phyloP scores from a whole-genome alignment of 1,284 basidiomycete genomes.

The Sporisorium exsertum region DNA sequence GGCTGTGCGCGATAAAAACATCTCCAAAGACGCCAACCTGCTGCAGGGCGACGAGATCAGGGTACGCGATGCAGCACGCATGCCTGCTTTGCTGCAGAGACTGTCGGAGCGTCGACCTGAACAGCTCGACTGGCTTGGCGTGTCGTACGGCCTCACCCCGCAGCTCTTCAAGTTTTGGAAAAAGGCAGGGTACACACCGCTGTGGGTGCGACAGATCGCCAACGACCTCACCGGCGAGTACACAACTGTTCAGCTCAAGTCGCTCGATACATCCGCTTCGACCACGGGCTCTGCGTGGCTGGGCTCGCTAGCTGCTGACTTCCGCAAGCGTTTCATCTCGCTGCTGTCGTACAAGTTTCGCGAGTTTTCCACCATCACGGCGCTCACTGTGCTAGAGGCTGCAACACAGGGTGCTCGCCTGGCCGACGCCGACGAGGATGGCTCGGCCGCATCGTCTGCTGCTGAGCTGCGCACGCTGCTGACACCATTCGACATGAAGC shows the following conservation, averaged over 20 bases:
- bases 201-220: slow-evolving; percentile 92
- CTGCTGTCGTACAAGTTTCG: slow-evolving; percentile 94
- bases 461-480: slow-evolving; percentile 80
- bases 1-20: slow-evolving; percentile 71
- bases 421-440: slow-evolving; percentile 25
- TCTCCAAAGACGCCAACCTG: slow-evolving; percentile 37
- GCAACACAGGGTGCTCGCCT: slow-evolving; percentile 75
- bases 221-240: slow-evolving; percentile 97
- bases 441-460: slow-evolving; percentile 56
- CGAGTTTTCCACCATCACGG: slow-evolving; percentile 87
- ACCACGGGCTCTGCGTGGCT: slow-evolving; percentile 79
- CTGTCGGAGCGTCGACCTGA: slow-evolving; percentile 92
- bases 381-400: slow-evolving; percentile 88
- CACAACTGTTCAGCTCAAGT: slow-evolving; percentile 90
- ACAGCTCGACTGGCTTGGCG: slow-evolving; percentile 91
- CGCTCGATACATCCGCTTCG: slow-evolving; percentile 53
- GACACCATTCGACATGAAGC: slow-evolving; percentile 94
- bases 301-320: slow-evolving; percentile 91
- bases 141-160: slow-evolving; percentile 93
- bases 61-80: slow-evolving; percentile 80
- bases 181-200: slow-evolving; percentile 86
- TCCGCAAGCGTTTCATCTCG: slow-evolving; percentile 88
- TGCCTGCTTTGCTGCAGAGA: slow-evolving; percentile 93
- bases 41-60: slow-evolving; percentile 70
- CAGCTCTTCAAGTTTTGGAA: slow-evolving; percentile 97